Evolutionary conservation across 176 grass and related monocot species (phyloP).

Genomic region (Phragmites australis): DNA sequence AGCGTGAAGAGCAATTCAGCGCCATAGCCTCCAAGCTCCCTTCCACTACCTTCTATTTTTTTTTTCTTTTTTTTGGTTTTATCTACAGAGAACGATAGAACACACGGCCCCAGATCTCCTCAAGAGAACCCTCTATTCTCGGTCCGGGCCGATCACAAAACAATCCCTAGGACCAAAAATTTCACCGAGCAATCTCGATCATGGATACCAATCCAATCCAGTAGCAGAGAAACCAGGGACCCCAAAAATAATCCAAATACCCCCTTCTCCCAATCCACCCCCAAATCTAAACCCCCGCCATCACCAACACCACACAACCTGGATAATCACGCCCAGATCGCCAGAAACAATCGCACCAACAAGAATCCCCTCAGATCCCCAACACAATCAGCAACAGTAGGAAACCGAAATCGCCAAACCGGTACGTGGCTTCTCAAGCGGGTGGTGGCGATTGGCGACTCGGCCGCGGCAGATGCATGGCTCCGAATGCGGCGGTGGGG

Average conservation of each 20-base stretch:
- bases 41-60: not conserved
- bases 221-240: slow-evolving; percentile 25
- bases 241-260: not conserved
- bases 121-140: slow-evolving; percentile 77
- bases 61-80: not conserved
- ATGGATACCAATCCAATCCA: slow-evolving; percentile 47
- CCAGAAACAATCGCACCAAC: not conserved
- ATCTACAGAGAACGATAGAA: slow-evolving; percentile 22
- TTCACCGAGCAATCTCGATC: slow-evolving; percentile 83
- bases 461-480: slow-evolving; percentile 1
- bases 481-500: slow-evolving; percentile 41
- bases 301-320: not conserved
- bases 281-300: slow-evolving; percentile 21
- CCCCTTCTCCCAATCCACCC: not conserved
- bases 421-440: not conserved
- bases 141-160: slow-evolving; percentile 64
- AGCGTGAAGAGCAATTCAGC: slow-evolving; percentile 53
- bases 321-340: slow-evolving; percentile 29
- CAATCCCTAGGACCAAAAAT: slow-evolving; percentile 80
- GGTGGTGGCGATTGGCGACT: slow-evolving; percentile 6
- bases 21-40: slow-evolving; percentile 42
- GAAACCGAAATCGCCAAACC: slow-evolving; percentile 24
- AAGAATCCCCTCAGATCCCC: slow-evolving; percentile 19
- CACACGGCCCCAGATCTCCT: slow-evolving; percentile 53
- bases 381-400: not conserved